Evolutionary conservation across 768 basidiomycete species (phyloP), one percentile per base, ranked within the genome.

Genomic region (Leccinum broughii): DNA sequence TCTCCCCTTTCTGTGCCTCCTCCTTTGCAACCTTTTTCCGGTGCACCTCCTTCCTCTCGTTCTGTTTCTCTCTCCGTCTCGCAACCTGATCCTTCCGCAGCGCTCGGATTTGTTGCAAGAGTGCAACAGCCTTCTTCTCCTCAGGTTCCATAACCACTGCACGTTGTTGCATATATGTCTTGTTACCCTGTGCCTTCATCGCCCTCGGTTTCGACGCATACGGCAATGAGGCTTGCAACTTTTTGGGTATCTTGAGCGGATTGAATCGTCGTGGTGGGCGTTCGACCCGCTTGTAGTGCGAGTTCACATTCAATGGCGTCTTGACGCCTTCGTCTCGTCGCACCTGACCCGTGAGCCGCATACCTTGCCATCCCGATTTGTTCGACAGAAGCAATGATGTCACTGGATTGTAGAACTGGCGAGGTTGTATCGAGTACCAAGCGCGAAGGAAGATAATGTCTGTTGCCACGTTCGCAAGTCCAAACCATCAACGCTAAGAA

Each of bases 381-480:
- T 93, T 83, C 15, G 89, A 85, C 9, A 95, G 79, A 0, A 99
- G 81, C 3, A 98, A 81, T 1, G 93, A 95, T 0, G 93, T 95
- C 64, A 98, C 93, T 1, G 97, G 92, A 73, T 95, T 98, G 80
- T 98, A 99, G 76, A 91, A 95, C 74, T 93, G 92, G 63, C 95
- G 86, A 6, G 97, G 96, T 72, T 95, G 88, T 57, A 99, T 88
- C 24, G 94, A 88, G 75, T 95, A 95, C 97, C 97, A 99, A 1
- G 95, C 94, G 24, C 96, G 85, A 9, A 99, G 80, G 80, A 99
- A 98, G 58, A 98, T 83, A 58, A 98, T 89, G 69, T 98, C 97
- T 95, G 57, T 6, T 26, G 4, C 37, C 52, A 22, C 35, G 32
- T 24, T 55, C n/a, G 20, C 57, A 54, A 56, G 52, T 17, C 20